Evolutionary conservation across 352 stramenopile species (phyloP), one percentile per base, ranked within the genome.

Genomic region (Peronospora tabacina): DNA sequence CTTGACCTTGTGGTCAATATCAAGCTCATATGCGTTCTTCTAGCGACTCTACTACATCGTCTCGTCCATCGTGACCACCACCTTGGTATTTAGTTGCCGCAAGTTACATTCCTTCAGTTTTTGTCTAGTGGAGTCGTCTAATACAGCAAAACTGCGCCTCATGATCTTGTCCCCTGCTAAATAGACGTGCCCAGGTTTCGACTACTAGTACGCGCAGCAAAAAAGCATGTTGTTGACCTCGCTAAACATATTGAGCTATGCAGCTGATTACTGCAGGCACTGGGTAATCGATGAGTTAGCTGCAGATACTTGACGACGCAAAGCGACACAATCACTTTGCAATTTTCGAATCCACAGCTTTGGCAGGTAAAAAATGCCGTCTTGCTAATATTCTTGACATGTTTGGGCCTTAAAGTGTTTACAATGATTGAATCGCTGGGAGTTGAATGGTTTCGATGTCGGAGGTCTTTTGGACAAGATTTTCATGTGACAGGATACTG

Each of bases 401-500:
- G 12, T 59, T 44, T 13, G 2, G 2, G 22, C 3, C 19, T 22
- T 22, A 22, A 22, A 11, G 8, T 7, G 15, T 26, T 33, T 40
- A 47, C 24, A 7, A 13, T 36, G n/a, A n/a, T 10, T 52, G 43
- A 34, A 19, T 33, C 0, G 2, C 1, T 45, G 43, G 37, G 12
- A 20, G 13, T 49, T 44, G 6, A 19, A 47, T 43, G 7, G 32
- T n/a, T n/a, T n/a, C n/a, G n/a, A n/a, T n/a, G n/a, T n/a, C n/a
- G n/a, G n/a, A n/a, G n/a, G n/a, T n/a, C n/a, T n/a, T n/a, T n/a
- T n/a, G n/a, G n/a, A n/a, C n/a, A n/a, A n/a, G 75, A 22, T 95
- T 95, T 61, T 92, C 79, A 7, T 78, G 78, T 0, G 85, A 95
- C 40, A 82, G 84, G 32, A 85, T n/a, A n/a, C n/a, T n/a, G n/a